Evolutionary conservation across 75 land plant species (phyloP), one percentile per base, ranked within the genome.

Genomic region (Larix kaempferi): DNA sequence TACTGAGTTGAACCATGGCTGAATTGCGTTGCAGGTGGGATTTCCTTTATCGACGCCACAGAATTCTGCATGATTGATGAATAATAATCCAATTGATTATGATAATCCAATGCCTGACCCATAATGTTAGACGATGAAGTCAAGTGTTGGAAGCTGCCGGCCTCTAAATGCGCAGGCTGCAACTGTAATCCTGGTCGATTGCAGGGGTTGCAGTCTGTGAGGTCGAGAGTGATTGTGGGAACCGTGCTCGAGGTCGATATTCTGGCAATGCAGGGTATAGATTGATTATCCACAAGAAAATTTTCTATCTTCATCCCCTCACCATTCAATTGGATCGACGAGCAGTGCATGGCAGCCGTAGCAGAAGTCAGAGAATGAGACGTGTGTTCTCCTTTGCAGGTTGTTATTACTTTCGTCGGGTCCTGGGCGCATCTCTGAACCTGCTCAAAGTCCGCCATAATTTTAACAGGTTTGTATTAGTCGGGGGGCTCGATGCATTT

Each of bases 1-100:
- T 29, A 29, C 33, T 29, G 1, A 29, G 1, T 29, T 29, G 33
- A 29, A 29, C 33, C 33, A 29, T 29, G 33, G 33, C 33, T 29
- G 33, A 29, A 29, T 29, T 29, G 33, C 33, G 33, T 29, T 29
- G 33, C 33, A 29, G 33, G 0, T 29, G 33, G 33, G 33, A 29
- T 29, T 29, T 0, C 44, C 1, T 75, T 80, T 19, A 74, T 56
- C 39, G 77, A 82, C 5, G 77, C 84, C 33, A 65, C 74, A 22
- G 74, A 74, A 44, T 55, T 59, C 19, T 49, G 54, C 11, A 49
- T 49, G 54, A 10, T 49, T 10, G 54, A 49, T 49, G 54, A 49
- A 10, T 49, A 49, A 10, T 49, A 8, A 49, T 10, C 54, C 54
- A 49, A 1, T 49, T 10, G 54, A 49, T 49, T 10, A 49, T 49